These are phyloP conservation scores for Umbelopsis isabellina DNA, from an alignment of 192 early-diverging fungal genomes.

Conservation along the genomic window DNA sequence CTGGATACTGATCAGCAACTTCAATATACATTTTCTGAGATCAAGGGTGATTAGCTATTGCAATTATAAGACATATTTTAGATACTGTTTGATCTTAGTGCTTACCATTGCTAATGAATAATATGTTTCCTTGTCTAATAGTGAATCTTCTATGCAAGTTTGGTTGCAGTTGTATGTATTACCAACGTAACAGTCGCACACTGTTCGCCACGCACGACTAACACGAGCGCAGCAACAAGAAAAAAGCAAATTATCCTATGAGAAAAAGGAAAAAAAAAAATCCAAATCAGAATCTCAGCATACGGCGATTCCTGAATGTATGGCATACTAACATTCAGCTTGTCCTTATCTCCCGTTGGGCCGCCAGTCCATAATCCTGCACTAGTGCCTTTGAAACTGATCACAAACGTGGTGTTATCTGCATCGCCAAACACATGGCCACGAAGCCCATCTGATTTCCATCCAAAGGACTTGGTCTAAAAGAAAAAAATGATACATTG, in stretches of 20 bases:
- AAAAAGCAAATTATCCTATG: constrained; percentile 89
- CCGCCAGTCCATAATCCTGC: constrained; percentile 65
- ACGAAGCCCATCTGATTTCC: constrained; percentile 61
- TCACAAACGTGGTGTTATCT: constrained; percentile 62
- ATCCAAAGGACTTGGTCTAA: constrained; percentile 55
- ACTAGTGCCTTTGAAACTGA: constrained; percentile 78
- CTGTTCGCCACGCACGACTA: constrained; percentile 77
- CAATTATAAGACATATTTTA: not conserved
- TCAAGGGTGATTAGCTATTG: constrained; percentile 20
- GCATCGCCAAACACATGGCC: constrained; percentile 78
- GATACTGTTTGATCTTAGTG: not conserved
- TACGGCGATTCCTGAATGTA: not conserved
- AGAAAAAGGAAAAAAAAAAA: constrained; percentile 10
- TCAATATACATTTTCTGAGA: constrained; percentile 69
- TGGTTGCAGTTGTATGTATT: constrained; percentile 58
- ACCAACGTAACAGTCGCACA: constrained; percentile 82
- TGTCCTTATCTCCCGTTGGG: constrained; percentile 71
- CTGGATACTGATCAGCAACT: constrained; percentile 66
- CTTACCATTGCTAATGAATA: constrained; percentile 53
- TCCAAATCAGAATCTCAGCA: constrained; percentile 10
- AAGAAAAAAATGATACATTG: not conserved
- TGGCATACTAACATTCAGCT: constrained; percentile 60
- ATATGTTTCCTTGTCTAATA: constrained; percentile 62
- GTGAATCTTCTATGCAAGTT: constrained; percentile 60
- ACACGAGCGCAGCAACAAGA: constrained; percentile 97